Conservation (phyloP, 2,329 filamentous ascomycete genomes). For the Fusarium armeniacum region DNA sequence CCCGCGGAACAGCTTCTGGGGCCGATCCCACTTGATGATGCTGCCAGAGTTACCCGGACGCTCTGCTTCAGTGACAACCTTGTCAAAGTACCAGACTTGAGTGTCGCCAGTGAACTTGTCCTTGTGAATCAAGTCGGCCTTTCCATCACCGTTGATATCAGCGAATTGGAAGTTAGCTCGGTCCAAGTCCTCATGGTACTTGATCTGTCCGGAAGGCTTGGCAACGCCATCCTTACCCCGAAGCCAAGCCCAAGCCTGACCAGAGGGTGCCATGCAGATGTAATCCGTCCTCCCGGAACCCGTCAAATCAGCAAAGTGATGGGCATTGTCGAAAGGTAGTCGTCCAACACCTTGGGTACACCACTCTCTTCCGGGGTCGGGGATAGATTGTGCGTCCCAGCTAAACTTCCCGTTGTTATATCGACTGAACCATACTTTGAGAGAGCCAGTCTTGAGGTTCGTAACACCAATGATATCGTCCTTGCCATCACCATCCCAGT, state of each 20-base stretch:
- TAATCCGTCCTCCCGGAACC: not conserved
- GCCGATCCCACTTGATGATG: constrained; percentile 12
- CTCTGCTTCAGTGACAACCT: not conserved
- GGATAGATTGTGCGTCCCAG: not conserved
- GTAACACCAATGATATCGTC: constrained; percentile 12
- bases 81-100: not conserved
- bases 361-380: constrained; percentile 11
- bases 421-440: constrained; percentile 10
- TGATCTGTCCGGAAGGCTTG: constrained; percentile 6
- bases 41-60: constrained; percentile 8
- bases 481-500: constrained; percentile 7
- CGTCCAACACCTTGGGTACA: constrained; percentile 6
- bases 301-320: constrained; percentile 11
- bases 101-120: constrained; percentile 9
- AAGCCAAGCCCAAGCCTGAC: constrained; percentile 14
- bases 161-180: constrained; percentile 12
- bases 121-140: constrained; percentile 5
- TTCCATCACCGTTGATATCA: constrained; percentile 9
- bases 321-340: constrained; percentile 7
- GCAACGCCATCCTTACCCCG: constrained; percentile 3
- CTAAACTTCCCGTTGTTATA: not conserved
- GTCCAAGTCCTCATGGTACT: constrained; percentile 4
- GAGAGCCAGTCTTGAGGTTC: constrained; percentile 8
- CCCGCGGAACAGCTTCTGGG: constrained; percentile 8
- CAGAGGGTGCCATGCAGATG: constrained; percentile 9